Base-by-base conservation (phyloP, 306 rosid species). In the Cucumis cinereus region DNA sequence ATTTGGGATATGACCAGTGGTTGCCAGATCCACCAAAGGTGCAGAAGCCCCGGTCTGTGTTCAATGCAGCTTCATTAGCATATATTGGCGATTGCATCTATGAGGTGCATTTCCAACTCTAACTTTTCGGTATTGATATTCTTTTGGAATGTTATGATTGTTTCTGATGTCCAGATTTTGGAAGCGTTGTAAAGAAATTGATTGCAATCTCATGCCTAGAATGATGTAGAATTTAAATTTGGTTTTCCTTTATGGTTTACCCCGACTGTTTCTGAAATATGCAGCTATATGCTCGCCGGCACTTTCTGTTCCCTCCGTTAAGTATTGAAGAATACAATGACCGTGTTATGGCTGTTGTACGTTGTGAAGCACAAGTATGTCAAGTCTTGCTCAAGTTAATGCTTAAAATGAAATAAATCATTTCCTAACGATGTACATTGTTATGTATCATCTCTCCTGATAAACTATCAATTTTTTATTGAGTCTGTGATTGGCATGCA, bases 261-360 rank as follows among this genome's bases (percentile, higher is more conserved):
- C 40, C 26, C 10, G 77, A 49, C 1, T 35, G 50, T 76, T 79
- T 77, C 66, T 80, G 77, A 84, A 60, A 82, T 26, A 24, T 86
- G 94, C 97, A 91, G 97, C 85, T 91, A 68, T 91, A 91, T 84
- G 97, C 97, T 60, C 97, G 97, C 62, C 86, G 98, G 79, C 98
- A 93, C 84, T 93, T 93, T 81, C 87, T 93, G 78, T 91, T 90
- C 75, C 98, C 98, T 68, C 92, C 98, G 28, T 82, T 90, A 66
- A 80, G 82, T 78, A 90, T 93, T 53, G 97, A 93, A 83, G 97
- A 88, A 76, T 90, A 77, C 85, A 91, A 93, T 77, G 89, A 82
- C 72, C 94, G 94, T 54, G 98, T 93, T 61, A 93, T 76, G 79
- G 97, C 94, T 8, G 90, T 93, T 82, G 98, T 91, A 19, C 96